These are phyloP conservation scores for Aspergillus arachidicola DNA, from an alignment of 2,329 filamentous ascomycete species.

Conservation along the genomic window DNA sequence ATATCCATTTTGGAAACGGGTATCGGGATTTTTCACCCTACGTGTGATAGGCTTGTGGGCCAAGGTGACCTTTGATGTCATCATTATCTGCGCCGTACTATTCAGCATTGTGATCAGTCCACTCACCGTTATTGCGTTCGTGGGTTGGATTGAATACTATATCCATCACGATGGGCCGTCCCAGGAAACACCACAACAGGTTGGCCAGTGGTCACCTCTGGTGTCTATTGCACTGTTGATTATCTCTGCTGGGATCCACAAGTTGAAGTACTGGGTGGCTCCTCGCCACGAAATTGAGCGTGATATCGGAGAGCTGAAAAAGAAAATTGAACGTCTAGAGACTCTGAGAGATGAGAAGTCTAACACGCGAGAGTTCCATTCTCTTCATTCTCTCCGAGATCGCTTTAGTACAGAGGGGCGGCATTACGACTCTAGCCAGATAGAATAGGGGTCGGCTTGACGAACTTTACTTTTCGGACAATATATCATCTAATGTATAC, in stretches of 20 bases:
- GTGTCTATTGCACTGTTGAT: slow-evolving; percentile 32
- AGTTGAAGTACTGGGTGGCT: slow-evolving; percentile 30
- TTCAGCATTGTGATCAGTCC: slow-evolving; percentile 36
- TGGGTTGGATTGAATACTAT: slow-evolving; percentile 36
- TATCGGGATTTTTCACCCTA: slow-evolving; percentile 5
- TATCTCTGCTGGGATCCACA: slow-evolving; percentile 30
- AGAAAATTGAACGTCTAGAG: background rate
- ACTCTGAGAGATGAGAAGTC: background rate
- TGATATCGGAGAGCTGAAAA: slow-evolving; percentile 28
- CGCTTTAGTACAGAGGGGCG: background rate
- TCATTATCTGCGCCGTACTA: slow-evolving; percentile 21
- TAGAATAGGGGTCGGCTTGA: background rate
- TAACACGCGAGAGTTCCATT: background rate
- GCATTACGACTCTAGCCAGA: background rate
- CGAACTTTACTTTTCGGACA: background rate
- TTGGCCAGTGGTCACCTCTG: slow-evolving; percentile 35
- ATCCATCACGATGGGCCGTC: slow-evolving; percentile 33
- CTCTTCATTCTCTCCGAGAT: background rate
- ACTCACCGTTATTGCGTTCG: slow-evolving; percentile 33
- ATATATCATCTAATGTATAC: background rate
- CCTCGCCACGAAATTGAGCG: slow-evolving; percentile 30
- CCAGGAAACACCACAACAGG: slow-evolving; percentile 32
- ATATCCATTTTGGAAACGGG: background rate
- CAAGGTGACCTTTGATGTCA: slow-evolving; percentile 15
- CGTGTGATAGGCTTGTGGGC: slow-evolving; percentile 16